Conservation (phyloP, 176 grass and related monocot genomes). For the Metroxylon sagu region DNA sequence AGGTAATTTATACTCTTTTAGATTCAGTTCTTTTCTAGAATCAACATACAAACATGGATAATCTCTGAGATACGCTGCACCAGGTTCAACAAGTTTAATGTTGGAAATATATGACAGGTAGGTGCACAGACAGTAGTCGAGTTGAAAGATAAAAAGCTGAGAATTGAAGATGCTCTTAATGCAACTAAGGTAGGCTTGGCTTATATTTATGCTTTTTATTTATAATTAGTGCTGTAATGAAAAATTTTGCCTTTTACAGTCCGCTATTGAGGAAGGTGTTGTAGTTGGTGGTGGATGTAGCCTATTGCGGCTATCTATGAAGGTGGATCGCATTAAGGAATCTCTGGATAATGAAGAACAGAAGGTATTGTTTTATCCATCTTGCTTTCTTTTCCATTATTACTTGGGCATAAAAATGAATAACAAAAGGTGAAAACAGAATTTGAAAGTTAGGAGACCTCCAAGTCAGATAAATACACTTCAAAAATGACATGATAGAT, state of each 20-base stretch:
- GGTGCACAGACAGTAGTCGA: conserved; percentile 90
- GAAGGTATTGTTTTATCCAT: conserved; percentile 33
- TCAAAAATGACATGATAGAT: too few relatives aligned
- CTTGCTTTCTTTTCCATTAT: too few relatives aligned
- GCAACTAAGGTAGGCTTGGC: conserved; percentile 59
- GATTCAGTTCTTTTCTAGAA: too few relatives aligned
- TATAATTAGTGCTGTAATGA: too few relatives aligned
- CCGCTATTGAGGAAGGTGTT: conserved; percentile 96
- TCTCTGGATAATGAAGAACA: conserved; percentile 76
- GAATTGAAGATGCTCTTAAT: conserved; percentile 92
- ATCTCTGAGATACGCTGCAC: background rate
- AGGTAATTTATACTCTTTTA: conserved; percentile 26
- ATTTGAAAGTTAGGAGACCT: too few relatives aligned
- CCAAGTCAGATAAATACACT: too few relatives aligned
- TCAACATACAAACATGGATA: too few relatives aligned
- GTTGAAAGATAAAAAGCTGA: conserved; percentile 93
- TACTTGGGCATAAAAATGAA: too few relatives aligned
- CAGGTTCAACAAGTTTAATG: conserved; percentile 13
- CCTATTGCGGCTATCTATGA: conserved; percentile 75
- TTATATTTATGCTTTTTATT: too few relatives aligned
- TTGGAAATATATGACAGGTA: conserved; percentile 44
- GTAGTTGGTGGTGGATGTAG: conserved; percentile 91
- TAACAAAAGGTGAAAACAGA: too few relatives aligned
- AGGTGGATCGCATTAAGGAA: conserved; percentile 65
- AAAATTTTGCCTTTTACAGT: conserved; percentile 29